Percentiles rank a stretch among this genome's conserved stretches.
phyloP scores from a whole-genome alignment of 192 early-diverging fungal genomes.

The Rhizophagus clarus region DNA sequence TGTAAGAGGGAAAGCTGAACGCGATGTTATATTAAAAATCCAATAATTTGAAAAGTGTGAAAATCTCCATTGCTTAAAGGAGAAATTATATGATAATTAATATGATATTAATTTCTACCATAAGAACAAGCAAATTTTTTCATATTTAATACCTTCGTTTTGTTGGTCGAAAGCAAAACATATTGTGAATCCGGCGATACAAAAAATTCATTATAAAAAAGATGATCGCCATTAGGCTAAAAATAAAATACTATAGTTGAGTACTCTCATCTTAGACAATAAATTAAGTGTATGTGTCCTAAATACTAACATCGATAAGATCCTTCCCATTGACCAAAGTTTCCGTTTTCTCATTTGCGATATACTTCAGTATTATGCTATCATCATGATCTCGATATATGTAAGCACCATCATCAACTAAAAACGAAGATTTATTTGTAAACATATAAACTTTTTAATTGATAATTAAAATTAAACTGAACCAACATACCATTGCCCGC shows the following conservation, averaged over 20 bases:
- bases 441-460: background rate
- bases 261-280: conserved; percentile 1
- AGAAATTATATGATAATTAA: background rate
- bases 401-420: conserved; percentile 16
- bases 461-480: background rate
- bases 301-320: conserved; percentile 9
- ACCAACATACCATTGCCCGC: background rate
- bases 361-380: conserved; percentile 22
- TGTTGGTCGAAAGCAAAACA: conserved; percentile 71
- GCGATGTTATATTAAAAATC: conserved; percentile 68
- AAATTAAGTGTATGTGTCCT: background rate
- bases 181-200: conserved; percentile 81
- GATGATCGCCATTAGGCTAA: background rate
- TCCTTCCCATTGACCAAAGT: conserved; percentile 23
- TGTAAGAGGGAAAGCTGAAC: conserved; percentile 63
- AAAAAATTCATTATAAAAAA: conserved; percentile 44
- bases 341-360: conserved; percentile 12
- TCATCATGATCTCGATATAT: conserved; percentile 17
- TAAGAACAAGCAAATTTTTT: background rate
- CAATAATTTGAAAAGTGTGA: conserved; percentile 81
- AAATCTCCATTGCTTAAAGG: conserved; percentile 75
- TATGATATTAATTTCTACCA: background rate
- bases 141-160: conserved; percentile 50
- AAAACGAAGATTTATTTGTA: background rate
- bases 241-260: background rate